phyloP scores from a whole-genome alignment of 2,329 filamentous ascomycete species.

The Colletotrichum nymphaeae region DNA sequence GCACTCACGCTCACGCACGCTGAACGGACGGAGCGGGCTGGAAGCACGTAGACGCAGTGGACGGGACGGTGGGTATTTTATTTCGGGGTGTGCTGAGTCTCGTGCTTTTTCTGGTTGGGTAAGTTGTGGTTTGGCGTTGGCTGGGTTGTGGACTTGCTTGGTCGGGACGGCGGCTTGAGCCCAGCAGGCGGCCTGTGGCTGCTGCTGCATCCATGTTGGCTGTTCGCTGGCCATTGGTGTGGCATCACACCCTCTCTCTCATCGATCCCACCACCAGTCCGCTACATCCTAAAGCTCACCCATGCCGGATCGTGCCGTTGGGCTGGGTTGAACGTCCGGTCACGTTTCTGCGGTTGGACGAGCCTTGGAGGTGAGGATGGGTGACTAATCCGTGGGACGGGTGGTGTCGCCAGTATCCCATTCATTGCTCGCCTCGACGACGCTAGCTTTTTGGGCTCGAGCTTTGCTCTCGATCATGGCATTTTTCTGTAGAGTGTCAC shows the following conservation, averaged over 20 bases:
- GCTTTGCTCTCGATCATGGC: not conserved
- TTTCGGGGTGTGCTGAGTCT: not conserved
- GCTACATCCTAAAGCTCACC: not conserved
- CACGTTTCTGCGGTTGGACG: not conserved
- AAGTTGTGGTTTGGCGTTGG: not conserved
- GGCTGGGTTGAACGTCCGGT: constrained; percentile 2
- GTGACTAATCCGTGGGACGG: constrained; percentile 11
- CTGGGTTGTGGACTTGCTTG: not conserved
- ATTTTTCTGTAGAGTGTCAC: not conserved
- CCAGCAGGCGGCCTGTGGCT: not conserved
- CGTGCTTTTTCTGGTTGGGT: not conserved
- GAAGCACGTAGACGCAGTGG: not conserved
- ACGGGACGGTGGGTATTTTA: not conserved
- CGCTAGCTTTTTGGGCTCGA: not conserved
- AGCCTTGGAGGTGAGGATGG: not conserved
- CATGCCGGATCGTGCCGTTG: constrained; percentile 17
- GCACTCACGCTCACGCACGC: constrained; percentile 1
- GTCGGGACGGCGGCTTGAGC: not conserved
- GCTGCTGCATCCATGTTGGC: not conserved
- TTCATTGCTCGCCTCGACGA: not conserved
- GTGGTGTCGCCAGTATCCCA: not conserved
- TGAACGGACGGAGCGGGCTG: not conserved
- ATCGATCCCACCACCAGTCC: not conserved
- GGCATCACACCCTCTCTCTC: not conserved
- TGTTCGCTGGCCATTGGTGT: constrained; percentile 3